A percentile compares a stretch with the other conserved stretches of the same genome.
These are phyloP conservation scores for Phascolomyces articulosus DNA, from an alignment of 371 early-diverging fungal species.

Conservation along the genomic window DNA sequence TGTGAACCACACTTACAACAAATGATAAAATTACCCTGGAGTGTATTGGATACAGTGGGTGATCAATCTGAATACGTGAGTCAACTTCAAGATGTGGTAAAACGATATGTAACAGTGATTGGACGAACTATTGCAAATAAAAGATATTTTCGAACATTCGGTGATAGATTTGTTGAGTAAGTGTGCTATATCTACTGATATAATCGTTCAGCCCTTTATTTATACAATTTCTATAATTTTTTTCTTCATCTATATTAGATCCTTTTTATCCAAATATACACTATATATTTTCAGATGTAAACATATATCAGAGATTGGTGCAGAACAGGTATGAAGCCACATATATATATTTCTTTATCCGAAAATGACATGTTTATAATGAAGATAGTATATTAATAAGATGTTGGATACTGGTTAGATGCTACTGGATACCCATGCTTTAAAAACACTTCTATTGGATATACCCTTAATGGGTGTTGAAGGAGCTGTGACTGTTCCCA, in stretches of 20 bases:
- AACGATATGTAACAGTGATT: constrained; percentile 52
- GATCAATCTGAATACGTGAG: constrained; percentile 92
- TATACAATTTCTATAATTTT: too few species aligned
- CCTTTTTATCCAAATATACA: constrained; percentile 66
- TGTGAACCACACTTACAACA: constrained; percentile 69
- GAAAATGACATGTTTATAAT: too few species aligned
- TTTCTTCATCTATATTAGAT: constrained; percentile 41
- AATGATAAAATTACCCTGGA: constrained; percentile 84
- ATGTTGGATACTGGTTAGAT: constrained; percentile 44
- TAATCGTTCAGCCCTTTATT: too few species aligned
- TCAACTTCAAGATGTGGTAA: constrained; percentile 58
- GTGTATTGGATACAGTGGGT: constrained; percentile 81
- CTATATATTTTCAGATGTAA: constrained; percentile 72
- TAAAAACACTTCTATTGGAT: constrained; percentile 77
- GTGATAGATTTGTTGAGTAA: constrained; percentile 91
- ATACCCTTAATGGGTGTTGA: constrained; percentile 70
- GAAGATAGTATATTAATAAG: too few species aligned
- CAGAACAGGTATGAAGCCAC: constrained; percentile 80
- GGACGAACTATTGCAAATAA: constrained; percentile 66
- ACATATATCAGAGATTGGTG: constrained; percentile 85
- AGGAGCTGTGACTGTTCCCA: constrained; percentile 48
- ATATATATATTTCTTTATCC: neutral
- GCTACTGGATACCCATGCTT: constrained; percentile 89
- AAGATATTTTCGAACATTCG: constrained; percentile 83
- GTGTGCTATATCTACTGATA: too few species aligned